Evolutionary conservation across 1,284 basidiomycete genomes (phyloP), one percentile per base, ranked within the genome.

Genomic region (Microstroma glucosiphilum): DNA sequence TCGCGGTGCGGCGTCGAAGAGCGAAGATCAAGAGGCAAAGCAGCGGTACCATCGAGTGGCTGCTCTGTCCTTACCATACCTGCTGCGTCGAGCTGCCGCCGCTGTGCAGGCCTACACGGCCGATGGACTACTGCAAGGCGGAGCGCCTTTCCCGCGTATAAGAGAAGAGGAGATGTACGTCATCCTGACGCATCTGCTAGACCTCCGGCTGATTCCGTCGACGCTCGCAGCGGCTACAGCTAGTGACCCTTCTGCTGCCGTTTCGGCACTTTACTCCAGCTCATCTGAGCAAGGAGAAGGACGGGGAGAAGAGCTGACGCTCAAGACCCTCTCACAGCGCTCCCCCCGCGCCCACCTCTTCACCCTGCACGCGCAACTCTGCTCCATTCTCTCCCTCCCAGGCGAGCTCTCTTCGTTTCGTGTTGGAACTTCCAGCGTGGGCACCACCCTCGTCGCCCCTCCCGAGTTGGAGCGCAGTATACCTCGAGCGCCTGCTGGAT

Each of bases 141-240:
- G 84, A 53, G 55, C 65, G n/a, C 75, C 76, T 0, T 56, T 75
- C 43, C 70, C 70, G 19, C 64, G 74, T 8, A 84, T 87, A 0
- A 85, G 91, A 40, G 90, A 96, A 77, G 92, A 96, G 69, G 93
- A 97, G 75, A 79, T 97, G 15, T 80, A 92, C 0, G 94, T 91
- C 72, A 85, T 93, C 8, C 82, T 96, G 21, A 30, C 17, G 13
- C 25, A 40, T 19, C 43, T 59, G 12, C 43, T 63, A 42, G 59
- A 66, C 8, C 64, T 70, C 9, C 62, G 46, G 7, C 59, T 70
- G 12, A 57, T 15, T n/a, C 57, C 62, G 0, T 57, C 58, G 1
- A 61, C 60, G 1, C 61, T 59, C 25, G 7, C 48, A 6, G 26
- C 40, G 15, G 56, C 56, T 12, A 43, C 37, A 30, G 13, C 40